These are phyloP conservation scores for Lachnellula occidentalis DNA, from an alignment of 2,329 filamentous ascomycete species.

Conservation along the genomic window DNA sequence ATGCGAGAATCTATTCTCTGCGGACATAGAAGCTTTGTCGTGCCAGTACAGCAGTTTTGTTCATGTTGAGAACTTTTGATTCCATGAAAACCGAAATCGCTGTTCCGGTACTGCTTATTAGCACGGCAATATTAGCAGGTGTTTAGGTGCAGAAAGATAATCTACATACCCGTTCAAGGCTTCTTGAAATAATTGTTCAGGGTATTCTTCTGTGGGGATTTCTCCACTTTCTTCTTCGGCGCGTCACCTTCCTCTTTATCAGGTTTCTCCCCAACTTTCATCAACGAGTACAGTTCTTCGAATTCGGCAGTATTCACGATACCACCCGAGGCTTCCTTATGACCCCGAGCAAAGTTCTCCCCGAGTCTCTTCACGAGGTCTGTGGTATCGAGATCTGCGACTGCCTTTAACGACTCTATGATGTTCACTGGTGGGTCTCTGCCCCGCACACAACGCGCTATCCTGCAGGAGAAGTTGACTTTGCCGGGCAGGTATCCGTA, in stretches of 20 bases:
- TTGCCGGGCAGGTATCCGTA: constrained; percentile 57
- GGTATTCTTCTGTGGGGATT: constrained; percentile 45
- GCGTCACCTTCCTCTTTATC: constrained; percentile 31
- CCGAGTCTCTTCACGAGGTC: constrained; percentile 45
- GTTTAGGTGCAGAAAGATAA: too few species aligned
- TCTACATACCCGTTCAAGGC: constrained; percentile 6
- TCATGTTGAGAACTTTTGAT: too few species aligned
- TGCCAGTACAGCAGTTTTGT: too few species aligned
- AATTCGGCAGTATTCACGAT: constrained; percentile 57
- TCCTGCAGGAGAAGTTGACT: constrained; percentile 63
- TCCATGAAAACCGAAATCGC: too few species aligned
- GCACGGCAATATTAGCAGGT: too few species aligned
- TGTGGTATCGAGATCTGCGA: constrained; percentile 41
- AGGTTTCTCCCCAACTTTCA: constrained; percentile 53
- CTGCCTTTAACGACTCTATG: constrained; percentile 49
- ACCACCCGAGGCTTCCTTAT: constrained; percentile 63
- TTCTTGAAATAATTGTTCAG: constrained; percentile 51
- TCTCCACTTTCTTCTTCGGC: constrained; percentile 33
- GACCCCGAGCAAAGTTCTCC: constrained; percentile 59
- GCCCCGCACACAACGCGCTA: constrained; percentile 50
- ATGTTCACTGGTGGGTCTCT: constrained; percentile 56
- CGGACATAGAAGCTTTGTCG: too few species aligned
- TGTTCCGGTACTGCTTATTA: too few species aligned
- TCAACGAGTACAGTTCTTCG: constrained; percentile 55
- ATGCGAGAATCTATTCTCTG: too few species aligned